phyloP scores from a whole-genome alignment of 1,284 basidiomycete genomes.

The Sporisorium graminicola region DNA sequence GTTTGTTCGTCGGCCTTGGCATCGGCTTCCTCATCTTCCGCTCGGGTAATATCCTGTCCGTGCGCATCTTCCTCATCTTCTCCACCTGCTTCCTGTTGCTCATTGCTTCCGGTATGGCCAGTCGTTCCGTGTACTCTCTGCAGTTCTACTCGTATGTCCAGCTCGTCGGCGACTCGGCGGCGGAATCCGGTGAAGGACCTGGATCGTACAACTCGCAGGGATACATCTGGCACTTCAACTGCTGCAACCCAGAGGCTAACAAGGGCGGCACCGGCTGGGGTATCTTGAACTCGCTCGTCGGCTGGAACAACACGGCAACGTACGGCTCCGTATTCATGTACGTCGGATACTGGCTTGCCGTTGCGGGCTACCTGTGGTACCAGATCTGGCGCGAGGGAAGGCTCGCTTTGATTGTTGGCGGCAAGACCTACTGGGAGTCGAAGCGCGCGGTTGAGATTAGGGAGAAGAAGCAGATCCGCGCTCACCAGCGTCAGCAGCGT shows the following conservation, averaged over 20 bases:
- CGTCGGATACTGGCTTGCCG: slow-evolving; percentile 60
- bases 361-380: slow-evolving; percentile 54
- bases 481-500: slow-evolving; percentile 11
- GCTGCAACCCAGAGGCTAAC: slow-evolving; percentile 78
- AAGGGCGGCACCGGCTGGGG: slow-evolving; percentile 69
- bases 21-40: slow-evolving; percentile 63
- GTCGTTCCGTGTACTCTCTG: slow-evolving; percentile 61
- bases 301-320: slow-evolving; percentile 67
- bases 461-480: slow-evolving; percentile 11
- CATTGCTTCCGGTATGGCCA: slow-evolving; percentile 65
- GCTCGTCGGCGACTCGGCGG: slow-evolving; percentile 60
- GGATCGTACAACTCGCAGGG: slow-evolving; percentile 58
- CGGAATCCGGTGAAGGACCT: slow-evolving; percentile 60
- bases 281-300: slow-evolving; percentile 63
- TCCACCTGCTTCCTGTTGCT: slow-evolving; percentile 64
- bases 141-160: slow-evolving; percentile 63
- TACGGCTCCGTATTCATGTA: slow-evolving; percentile 59
- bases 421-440: slow-evolving; percentile 44
- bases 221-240: slow-evolving; percentile 75
- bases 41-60: slow-evolving; percentile 49
- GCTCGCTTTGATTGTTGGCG: slow-evolving; percentile 14
- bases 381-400: slow-evolving; percentile 55
- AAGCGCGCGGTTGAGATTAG: slow-evolving; percentile 17
- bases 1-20: slow-evolving; percentile 51
- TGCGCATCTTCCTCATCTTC: slow-evolving; percentile 60